Evolutionary conservation across 2,329 filamentous ascomycete species (phyloP).

Genomic region (Pyrenophora teres): DNA sequence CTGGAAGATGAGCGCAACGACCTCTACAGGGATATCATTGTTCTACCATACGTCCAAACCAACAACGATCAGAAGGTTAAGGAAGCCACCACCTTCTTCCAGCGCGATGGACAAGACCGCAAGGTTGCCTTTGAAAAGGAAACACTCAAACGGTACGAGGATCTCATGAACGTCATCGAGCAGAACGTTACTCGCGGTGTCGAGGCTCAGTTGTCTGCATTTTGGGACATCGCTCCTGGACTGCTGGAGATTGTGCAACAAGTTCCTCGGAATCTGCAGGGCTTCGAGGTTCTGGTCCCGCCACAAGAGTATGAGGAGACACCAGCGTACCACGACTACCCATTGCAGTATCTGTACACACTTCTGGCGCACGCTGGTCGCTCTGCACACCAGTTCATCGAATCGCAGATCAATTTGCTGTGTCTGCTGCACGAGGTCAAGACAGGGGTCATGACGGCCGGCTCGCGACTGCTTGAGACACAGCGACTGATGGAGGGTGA

Average conservation of each 20-base stretch:
- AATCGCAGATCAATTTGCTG: slow-evolving; percentile 87
- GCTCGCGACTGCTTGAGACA: slow-evolving; percentile 68
- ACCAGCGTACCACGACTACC: slow-evolving; percentile 76
- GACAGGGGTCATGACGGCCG: slow-evolving; percentile 73
- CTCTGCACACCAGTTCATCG: slow-evolving; percentile 95
- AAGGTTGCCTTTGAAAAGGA: slow-evolving; percentile 73
- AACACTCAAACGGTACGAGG: slow-evolving; percentile 71
- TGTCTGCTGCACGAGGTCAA: slow-evolving; percentile 91
- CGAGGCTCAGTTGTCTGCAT: slow-evolving; percentile 87
- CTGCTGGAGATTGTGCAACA: slow-evolving; percentile 78
- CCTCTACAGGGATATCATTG: slow-evolving; percentile 81
- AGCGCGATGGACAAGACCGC: slow-evolving; percentile 74
- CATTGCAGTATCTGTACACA: slow-evolving; percentile 87
- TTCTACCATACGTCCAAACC: slow-evolving; percentile 75
- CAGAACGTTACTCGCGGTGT: slow-evolving; percentile 85
- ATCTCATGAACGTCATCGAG: slow-evolving; percentile 79
- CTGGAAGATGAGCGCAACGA: slow-evolving; percentile 83
- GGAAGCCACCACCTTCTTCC: slow-evolving; percentile 81
- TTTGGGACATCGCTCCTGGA: slow-evolving; percentile 95
- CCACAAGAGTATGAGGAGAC: slow-evolving; percentile 82
- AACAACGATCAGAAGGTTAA: slow-evolving; percentile 78
- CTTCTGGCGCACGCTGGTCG: slow-evolving; percentile 86
- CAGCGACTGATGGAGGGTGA: slow-evolving; percentile 57
- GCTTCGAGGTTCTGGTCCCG: slow-evolving; percentile 78
- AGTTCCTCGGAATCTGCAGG: slow-evolving; percentile 65